phyloP scores from a whole-genome alignment of 2,329 filamentous ascomycete species.

The Neonectria punicea region DNA sequence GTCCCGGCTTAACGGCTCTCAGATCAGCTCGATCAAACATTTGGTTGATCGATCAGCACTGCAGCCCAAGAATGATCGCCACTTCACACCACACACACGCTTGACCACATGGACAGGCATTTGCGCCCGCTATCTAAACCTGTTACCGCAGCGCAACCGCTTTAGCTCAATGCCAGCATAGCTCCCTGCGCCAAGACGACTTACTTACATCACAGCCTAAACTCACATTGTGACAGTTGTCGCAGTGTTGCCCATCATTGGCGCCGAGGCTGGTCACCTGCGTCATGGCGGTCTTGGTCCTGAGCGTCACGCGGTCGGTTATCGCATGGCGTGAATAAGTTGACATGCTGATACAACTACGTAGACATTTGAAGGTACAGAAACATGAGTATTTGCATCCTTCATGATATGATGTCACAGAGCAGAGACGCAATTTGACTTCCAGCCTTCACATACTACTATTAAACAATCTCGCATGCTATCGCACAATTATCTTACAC shows the following conservation, averaged over 20 bases:
- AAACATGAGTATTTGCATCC: not conserved
- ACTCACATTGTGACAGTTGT: not conserved
- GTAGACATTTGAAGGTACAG: not conserved
- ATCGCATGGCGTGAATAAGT: not conserved
- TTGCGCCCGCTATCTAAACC: not conserved
- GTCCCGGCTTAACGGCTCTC: not conserved
- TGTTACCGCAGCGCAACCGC: not conserved
- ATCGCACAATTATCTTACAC: not conserved
- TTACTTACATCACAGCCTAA: not conserved
- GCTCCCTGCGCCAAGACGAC: not conserved
- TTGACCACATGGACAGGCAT: not conserved
- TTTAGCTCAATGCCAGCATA: not conserved
- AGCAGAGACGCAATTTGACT: not conserved
- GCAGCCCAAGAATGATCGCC: not conserved
- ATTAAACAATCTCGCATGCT: not conserved
- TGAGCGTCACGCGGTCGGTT: not conserved
- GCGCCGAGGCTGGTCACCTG: not conserved
- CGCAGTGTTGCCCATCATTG: not conserved
- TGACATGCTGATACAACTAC: not conserved
- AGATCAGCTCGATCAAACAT: not conserved
- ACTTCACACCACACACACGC: not conserved
- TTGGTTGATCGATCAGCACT: not conserved
- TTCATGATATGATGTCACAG: not conserved
- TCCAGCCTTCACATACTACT: no score
- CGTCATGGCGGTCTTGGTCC: not conserved